These are phyloP conservation scores for Lotmaria passim DNA, from an alignment of 208 protist genomes.

Conservation along the genomic window DNA sequence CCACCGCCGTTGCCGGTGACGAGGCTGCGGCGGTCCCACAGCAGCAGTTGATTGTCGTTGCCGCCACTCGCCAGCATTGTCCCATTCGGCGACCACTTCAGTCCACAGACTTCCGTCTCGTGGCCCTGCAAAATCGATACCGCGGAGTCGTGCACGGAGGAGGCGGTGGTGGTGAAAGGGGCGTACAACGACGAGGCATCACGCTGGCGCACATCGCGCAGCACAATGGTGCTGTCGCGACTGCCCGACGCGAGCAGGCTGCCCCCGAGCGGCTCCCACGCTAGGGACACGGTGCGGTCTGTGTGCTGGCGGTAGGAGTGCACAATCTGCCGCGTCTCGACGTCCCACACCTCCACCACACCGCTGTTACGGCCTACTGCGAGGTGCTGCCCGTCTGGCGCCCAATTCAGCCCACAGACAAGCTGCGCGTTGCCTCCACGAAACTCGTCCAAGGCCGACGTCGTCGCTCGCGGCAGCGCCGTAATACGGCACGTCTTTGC, in stretches of 20 bases:
- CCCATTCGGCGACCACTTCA: slow-evolving; percentile 95
- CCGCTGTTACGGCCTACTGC: slow-evolving; percentile 89
- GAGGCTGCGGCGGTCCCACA: slow-evolving; percentile 93
- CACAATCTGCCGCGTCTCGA: slow-evolving; percentile 77
- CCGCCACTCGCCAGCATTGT: slow-evolving; percentile 96
- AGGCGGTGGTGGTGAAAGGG: slow-evolving; percentile 17
- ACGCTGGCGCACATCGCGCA: slow-evolving; percentile 95
- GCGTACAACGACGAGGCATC: slow-evolving; percentile 4
- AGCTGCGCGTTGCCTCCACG: slow-evolving; percentile 16
- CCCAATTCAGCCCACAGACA: slow-evolving; percentile 95
- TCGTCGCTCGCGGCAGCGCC: slow-evolving; percentile 82
- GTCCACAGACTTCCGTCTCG: slow-evolving; percentile 96
- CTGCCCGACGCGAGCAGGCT: slow-evolving; percentile 92
- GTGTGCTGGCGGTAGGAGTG: slow-evolving; percentile 89
- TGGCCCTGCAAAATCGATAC: slow-evolving; percentile 80
- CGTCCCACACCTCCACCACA: slow-evolving; percentile 93
- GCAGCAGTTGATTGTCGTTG: slow-evolving; percentile 98
- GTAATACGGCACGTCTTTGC: slow-evolving; percentile 92
- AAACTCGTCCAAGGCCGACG: slow-evolving; percentile 12
- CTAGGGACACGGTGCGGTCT: slow-evolving; percentile 58
- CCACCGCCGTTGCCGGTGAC: slow-evolving; percentile 1
- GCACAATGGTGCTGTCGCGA: slow-evolving; percentile 94
- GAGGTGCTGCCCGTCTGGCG: slow-evolving; percentile 86
- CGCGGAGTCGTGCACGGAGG: slow-evolving; percentile 15
- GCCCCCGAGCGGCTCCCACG: slow-evolving; percentile 90